A percentile compares a stretch with the other conserved stretches of the same genome.
Evolutionary conservation across 331 rosid genomes (phyloP).

Genomic region (Cucumis variabilis): DNA sequence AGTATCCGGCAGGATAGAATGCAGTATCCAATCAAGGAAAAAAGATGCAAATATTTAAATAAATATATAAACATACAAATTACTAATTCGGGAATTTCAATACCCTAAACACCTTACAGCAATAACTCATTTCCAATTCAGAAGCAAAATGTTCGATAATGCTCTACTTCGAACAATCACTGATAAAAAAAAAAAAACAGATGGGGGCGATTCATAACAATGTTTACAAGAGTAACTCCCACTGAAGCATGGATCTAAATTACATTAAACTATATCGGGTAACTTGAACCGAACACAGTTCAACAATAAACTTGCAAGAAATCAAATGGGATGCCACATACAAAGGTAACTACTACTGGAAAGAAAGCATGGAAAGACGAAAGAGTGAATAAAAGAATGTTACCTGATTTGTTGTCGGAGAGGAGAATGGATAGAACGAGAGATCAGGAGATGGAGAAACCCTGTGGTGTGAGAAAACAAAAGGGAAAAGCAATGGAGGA

Average conservation of each 20-base stretch:
- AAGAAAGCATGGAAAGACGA: not conserved
- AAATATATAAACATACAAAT: not conserved
- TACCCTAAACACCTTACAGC: not conserved
- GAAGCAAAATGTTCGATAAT: not conserved
- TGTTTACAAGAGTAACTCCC: slow-evolving; percentile 12
- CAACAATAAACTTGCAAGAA: not conserved
- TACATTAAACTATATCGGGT: not conserved
- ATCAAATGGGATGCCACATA: slow-evolving; percentile 5
- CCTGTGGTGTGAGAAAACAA: not conserved
- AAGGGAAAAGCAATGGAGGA: not conserved
- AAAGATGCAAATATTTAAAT: not conserved
- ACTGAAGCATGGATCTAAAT: not conserved
- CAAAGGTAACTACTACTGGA: not conserved
- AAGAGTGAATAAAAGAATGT: not conserved
- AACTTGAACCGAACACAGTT: slow-evolving; percentile 14
- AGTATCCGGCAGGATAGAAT: not conserved
- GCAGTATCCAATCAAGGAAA: not conserved
- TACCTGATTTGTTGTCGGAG: not conserved
- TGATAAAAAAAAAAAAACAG: not conserved
- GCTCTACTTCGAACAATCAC: slow-evolving; percentile 13
- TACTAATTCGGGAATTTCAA: not conserved
- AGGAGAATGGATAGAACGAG: not conserved
- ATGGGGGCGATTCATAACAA: not conserved
- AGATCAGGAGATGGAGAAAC: not conserved
- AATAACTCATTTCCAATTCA: not conserved